Base-by-base conservation (phyloP, 352 stramenopile species). In the Ophiocytium majus region DNA sequence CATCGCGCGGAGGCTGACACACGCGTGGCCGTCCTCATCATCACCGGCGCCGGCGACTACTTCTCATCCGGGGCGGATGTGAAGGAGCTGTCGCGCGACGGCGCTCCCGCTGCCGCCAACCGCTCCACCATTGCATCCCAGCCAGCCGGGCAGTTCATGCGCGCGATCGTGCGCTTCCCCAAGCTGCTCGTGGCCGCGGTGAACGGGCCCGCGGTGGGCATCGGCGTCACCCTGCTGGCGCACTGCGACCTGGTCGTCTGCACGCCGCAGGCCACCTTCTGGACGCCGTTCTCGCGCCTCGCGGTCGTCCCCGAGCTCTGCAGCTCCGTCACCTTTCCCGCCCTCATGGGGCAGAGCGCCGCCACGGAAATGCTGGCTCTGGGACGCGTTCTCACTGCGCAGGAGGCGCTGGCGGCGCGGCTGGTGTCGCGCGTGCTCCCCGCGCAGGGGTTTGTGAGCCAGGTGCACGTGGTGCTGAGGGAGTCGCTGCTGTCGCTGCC, bases 11-110 rank as follows among this genome's bases (percentile, higher is more conserved):
- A 92, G 63, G 88, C 50, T 0, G 93, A 97, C 89, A 66, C 90
- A 0, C 89, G 90, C 9, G 91, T 97, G 64, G 91, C 94, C 79
- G 94, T 92, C 10, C 90, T 97, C 71, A 86, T 97, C 71, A 89
- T 97, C 71, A 96, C 95, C 76, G 93, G 94, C 28, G 89, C 86
- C 17, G 94, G 94, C 78, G 80, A 92, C 0, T 97, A 94, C 83
- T 98, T 97, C 89, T 95, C 93, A 23, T 96, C 92, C 85, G 94
- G 94, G 64, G 96, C 95, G 63, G 93, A 96, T 80, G 85, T 96
- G 33, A 87, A 83, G 84, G 86, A 89, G 78, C 43, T 88, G 0
- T 28, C 82, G 74, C 50, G 19, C 0, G 33, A 10, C 19, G 35
- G 1, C 32, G 28, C n/a, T 33, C 9, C 50, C n/a, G n/a, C 14